Base-by-base conservation (phyloP, 2,329 filamentous ascomycete species). In the Cryphonectria carpinicola region DNA sequence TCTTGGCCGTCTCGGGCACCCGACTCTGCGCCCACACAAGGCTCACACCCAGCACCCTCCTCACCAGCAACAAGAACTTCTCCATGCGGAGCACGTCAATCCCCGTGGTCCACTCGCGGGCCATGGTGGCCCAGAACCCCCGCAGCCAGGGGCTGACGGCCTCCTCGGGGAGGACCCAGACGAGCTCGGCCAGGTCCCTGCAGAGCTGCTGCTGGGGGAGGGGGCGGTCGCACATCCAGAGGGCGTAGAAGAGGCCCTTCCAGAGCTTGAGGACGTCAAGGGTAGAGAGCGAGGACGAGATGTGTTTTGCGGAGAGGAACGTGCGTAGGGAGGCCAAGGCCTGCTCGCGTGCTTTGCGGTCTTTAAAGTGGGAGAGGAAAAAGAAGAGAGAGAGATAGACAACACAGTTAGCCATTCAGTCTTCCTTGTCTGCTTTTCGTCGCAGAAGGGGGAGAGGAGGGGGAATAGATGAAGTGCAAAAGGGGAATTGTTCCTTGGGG, bases 181-280 rank as follows among this genome's bases (percentile, higher is more conserved):
- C 80, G 65, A 98, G 88, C 1, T 82, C 87, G 60, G 94, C 92
- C 69, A 98, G 91, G 73, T 95, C 91, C 74, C 86, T 83, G 75
- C 93, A 92, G 62, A 98, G 91, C 60, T 88, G 88, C 84, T 97
- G 94, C 84, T 98, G 95, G 3, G 93, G 91, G n/a, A 90, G 83
- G 14, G 94, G 91, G 64, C 94, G 93, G 85, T 98, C 95, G 80
- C 92, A 94, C 90, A 97, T 96, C 92, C 94, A 98, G 77, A 96
- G 89, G 78, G 91, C 92, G 86, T 94, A 98, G 85, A 96, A 98
- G 28, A 98, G 88, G 6, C 94, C 95, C 79, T 97, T 97, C 94
- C 94, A 97, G 74, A 98, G 88, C 84, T 97, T 97, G 72, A 95
- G 85, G 65, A 93, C 85, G 74, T 97, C 94, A 74, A 92, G 80